A percentile compares a stretch with the other conserved stretches of the same genome.
These are phyloP conservation scores for Hyphopichia fennica DNA, from an alignment of 1,139 yeast species.

Conservation along the genomic window DNA sequence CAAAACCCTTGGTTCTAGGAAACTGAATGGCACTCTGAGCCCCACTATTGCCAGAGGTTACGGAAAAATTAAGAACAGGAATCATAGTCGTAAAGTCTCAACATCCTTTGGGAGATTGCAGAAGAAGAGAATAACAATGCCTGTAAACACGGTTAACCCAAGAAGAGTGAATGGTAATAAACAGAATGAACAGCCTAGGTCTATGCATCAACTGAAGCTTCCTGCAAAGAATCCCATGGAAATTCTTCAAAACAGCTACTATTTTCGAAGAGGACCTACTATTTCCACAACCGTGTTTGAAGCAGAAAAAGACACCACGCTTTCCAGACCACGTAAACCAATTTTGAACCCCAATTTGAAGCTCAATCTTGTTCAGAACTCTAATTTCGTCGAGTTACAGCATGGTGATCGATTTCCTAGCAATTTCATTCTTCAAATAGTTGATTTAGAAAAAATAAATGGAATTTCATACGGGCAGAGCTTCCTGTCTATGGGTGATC, in stretches of 20 bases:
- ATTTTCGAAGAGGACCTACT: conserved; percentile 24
- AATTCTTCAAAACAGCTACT: conserved; percentile 1
- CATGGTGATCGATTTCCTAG: conserved; percentile 8
- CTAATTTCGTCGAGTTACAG: neutral
- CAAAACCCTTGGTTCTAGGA: neutral
- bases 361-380: neutral
- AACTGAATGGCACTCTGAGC: neutral
- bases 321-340: neutral
- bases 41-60: neutral
- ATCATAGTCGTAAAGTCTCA: neutral
- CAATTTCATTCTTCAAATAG: conserved; percentile 14
- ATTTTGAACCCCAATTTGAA: neutral
- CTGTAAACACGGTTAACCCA: neutral
- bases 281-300: conserved; percentile 36
- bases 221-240: neutral
- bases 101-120: neutral
- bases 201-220: neutral
- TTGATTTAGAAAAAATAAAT: conserved; percentile 21
- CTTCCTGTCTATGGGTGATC: conserved; percentile 17
- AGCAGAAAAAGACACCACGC: conserved; percentile 28
- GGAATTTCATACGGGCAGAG: conserved; percentile 24
- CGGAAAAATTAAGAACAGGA: neutral
- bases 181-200: neutral
- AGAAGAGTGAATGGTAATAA: neutral
- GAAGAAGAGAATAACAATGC: neutral